phyloP scores from a whole-genome alignment of 2,329 filamentous ascomycete genomes.

The Pseudocercospora eumusae region DNA sequence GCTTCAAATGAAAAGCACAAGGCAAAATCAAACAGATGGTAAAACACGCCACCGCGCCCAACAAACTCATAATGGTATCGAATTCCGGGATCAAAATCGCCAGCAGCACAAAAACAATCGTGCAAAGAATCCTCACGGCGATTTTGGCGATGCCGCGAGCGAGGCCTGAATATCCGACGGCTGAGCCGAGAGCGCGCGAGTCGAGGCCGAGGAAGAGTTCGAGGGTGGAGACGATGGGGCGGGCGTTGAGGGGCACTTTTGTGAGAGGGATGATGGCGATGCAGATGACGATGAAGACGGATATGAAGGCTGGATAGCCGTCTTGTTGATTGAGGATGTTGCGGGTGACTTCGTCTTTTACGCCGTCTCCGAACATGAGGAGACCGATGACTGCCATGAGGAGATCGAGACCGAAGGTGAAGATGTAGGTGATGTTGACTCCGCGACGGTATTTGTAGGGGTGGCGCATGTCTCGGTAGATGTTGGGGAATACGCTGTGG shows the following conservation, averaged over 20 bases:
- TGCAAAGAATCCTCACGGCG: constrained; percentile 64
- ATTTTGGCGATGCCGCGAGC: constrained; percentile 62
- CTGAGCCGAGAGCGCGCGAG: constrained; percentile 53
- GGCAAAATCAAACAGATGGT: constrained; percentile 92
- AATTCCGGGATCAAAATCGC: constrained; percentile 75
- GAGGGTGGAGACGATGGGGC: constrained; percentile 81
- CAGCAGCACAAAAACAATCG: constrained; percentile 73
- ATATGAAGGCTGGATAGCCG: constrained; percentile 72
- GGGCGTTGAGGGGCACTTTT: constrained; percentile 70
- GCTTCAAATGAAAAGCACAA: constrained; percentile 82
- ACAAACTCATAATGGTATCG: constrained; percentile 85
- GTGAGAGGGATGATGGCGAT: constrained; percentile 92
- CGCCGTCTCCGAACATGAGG: constrained; percentile 92
- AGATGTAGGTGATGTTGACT: constrained; percentile 77
- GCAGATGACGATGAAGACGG: constrained; percentile 78
- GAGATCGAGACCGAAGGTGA: constrained; percentile 79
- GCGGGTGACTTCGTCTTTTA: constrained; percentile 84
- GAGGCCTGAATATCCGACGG: constrained; percentile 57
- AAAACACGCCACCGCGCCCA: constrained; percentile 88
- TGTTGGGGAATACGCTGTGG: constrained; percentile 76
- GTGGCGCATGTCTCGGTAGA: constrained; percentile 75
- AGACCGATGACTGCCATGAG: constrained; percentile 80
- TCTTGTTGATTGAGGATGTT: constrained; percentile 69
- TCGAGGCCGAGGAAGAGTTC: constrained; percentile 80
- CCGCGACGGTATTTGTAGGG: constrained; percentile 77